Percentiles rank a stretch among this genome's conserved stretches.
These are phyloP conservation scores for Yamadazyma endophytica DNA, from an alignment of 805 yeast species.

Conservation along the genomic window DNA sequence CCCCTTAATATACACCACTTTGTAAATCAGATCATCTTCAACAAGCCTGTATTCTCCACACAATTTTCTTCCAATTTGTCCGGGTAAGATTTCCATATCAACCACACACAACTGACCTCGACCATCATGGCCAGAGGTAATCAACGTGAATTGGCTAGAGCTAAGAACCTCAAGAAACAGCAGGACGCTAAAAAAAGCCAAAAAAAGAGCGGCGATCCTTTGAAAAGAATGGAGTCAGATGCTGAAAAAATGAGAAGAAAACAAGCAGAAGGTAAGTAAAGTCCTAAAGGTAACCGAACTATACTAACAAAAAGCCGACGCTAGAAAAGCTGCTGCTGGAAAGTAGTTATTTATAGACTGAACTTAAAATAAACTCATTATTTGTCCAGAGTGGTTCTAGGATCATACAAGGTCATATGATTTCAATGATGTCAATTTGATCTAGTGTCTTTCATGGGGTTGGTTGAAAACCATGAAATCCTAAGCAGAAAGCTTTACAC, in stretches of 20 bases:
- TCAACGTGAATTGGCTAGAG: constrained; percentile 92
- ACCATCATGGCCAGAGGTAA: constrained; percentile 88
- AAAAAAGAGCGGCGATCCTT: constrained; percentile 80
- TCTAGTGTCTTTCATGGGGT: no score
- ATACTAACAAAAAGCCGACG: constrained; percentile 41
- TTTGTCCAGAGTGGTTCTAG: not conserved
- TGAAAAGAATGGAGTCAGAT: constrained; percentile 79
- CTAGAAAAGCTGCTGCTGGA: constrained; percentile 36
- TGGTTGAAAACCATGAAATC: no score
- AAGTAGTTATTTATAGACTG: not conserved
- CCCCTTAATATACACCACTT: constrained; percentile 1
- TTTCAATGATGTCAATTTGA: no score
- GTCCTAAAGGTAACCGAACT: not conserved
- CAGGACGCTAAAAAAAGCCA: constrained; percentile 51
- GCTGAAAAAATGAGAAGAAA: constrained; percentile 88
- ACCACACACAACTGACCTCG: no score
- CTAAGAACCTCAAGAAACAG: constrained; percentile 78
- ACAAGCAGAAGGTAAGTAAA: constrained; percentile 70
- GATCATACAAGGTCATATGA: no score
- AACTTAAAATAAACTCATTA: not conserved
- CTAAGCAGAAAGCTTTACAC: no score
- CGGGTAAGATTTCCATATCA: no score
- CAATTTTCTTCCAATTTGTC: no score
- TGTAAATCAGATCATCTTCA: constrained; percentile 1
- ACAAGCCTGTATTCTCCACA: not conserved